Base-by-base conservation (phyloP, 2,329 filamentous ascomycete genomes). In the Ophiocordyceps sinensis region DNA sequence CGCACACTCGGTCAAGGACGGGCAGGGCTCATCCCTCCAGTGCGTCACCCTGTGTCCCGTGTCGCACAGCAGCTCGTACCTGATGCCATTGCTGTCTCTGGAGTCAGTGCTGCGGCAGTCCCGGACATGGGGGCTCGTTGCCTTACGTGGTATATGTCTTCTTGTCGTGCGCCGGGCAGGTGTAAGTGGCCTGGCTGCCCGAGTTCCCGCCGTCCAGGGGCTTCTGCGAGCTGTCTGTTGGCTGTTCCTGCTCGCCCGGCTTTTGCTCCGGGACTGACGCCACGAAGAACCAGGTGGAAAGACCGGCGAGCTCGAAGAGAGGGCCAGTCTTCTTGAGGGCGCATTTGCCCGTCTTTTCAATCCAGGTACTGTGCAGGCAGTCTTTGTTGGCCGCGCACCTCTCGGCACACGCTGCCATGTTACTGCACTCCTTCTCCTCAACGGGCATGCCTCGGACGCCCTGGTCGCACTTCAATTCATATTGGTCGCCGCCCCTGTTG, bases 11-110 rank as follows among this genome's bases (percentile, higher is more conserved):
- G 41, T 39, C 30, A 43, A n/a, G 4, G 38, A 36, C 7, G 43
- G 36, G 28, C 38, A 34, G 2, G 38, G 31, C 26, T 41, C 41
- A 12, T 2, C 5, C 10, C 15, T 41, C 41, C 30, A 43, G 35
- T 36, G 35, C 8, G 28, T 36, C 3, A 21, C 3, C 13, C 9
- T 30, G 36, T 41, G 38, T 17, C 43, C 41, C 5, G 36, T 41
- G 41, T 21, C 36, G 32, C 43, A 45, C 17, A 38, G 23, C 23
- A 45, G 14, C 41, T 45, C 38, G 23, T 43, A 45, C 15, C 36
- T 43, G 21, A 39, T 41, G 10, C 36, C 43, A 17, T 38, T 43
- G 3, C 38, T 39, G 23, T 6, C 4, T 6, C n/a, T 13, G 9
- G 17, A 4, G 29, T 40, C 10, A 41, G 39, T 23, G 28, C 6